Evolutionary conservation across 495 filamentous ascomycete species (phyloP), one percentile per base, ranked within the genome.

Genomic region (Neurospora sp.): DNA sequence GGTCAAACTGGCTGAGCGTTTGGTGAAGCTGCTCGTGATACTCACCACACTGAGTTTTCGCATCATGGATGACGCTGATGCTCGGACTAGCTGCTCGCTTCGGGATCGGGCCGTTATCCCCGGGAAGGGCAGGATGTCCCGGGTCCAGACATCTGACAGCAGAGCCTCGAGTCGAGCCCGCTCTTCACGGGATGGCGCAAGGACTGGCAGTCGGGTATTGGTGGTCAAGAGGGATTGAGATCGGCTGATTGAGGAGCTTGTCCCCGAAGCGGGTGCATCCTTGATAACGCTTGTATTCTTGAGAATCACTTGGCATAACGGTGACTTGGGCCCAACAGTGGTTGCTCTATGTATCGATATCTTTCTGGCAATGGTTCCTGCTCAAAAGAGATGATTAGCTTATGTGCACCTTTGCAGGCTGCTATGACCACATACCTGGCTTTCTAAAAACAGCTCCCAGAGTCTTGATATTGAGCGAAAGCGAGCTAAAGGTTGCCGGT

Each of bases 141-240:
- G 88, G 16, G 92, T 96, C 90, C 95, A 99, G 41, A 97, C 89
- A 74, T 94, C 92, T 16, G 87, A 81, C 27, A 99, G 84, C 27
- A 89, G 80, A 71, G 86, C 84, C 78, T 99, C 96, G 8, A 98
- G 82, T 12, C 92, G 90, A 69, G 91, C 88, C 68, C 96, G 86
- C 53, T 97, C 93, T 38, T 88, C 85, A 68, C 94, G 87, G 40
- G 90, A 86, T 1, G 94, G 92, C 2, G 89, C 85, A 48, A 91
- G 81, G 8, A 89, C 83, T n/a, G 88, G 87, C 37, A 91, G 83
- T 40, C 88, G 87, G 68, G 75, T 75, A 75, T 87, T 89, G 1
- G 90, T 87, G 31, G 87, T 88, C 20, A 92, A 81, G 61, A 93
- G 84, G 5, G 92, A 94, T 70, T 91, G 88, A 10, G 92, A 94